Conservation (phyloP, 768 basidiomycete species). For the Hydnum rufescens region DNA sequence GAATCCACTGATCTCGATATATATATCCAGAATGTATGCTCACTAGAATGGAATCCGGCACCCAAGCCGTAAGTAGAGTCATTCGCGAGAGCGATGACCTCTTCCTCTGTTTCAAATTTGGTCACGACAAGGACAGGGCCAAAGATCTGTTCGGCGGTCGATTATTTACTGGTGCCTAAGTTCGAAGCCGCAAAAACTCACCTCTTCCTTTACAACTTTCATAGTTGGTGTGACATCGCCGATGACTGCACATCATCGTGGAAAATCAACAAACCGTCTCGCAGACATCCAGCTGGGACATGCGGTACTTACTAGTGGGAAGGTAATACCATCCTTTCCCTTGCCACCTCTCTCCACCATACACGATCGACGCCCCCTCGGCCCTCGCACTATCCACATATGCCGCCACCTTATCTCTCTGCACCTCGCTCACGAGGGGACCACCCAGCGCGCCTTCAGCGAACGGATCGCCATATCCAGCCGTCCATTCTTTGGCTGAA, state of each 20-base stretch:
- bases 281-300: not conserved
- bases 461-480: constrained; percentile 57
- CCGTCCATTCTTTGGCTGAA: constrained; percentile 43
- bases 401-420: constrained; percentile 69
- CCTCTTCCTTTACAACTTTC: constrained; percentile 77
- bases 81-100: constrained; percentile 71
- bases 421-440: constrained; percentile 70
- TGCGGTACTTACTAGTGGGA: constrained; percentile 62
- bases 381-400: constrained; percentile 77
- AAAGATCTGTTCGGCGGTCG: constrained; percentile 45
- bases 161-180: constrained; percentile 9
- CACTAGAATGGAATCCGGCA: constrained; percentile 77
- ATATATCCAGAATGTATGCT: constrained; percentile 13
- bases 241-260: constrained; percentile 35
- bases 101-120: constrained; percentile 70
- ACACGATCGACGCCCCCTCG: constrained; percentile 56
- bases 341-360: constrained; percentile 63
- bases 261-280: not conserved
- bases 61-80: constrained; percentile 81
- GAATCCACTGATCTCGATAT: not conserved
- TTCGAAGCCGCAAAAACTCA: constrained; percentile 11
- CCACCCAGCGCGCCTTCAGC: constrained; percentile 57
- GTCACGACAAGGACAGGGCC: constrained; percentile 80
- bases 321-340: constrained; percentile 77
- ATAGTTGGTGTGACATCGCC: constrained; percentile 59